These are phyloP conservation scores for Anisodus tanguticus DNA, from an alignment of 257 asterid genomes.

Conservation along the genomic window DNA sequence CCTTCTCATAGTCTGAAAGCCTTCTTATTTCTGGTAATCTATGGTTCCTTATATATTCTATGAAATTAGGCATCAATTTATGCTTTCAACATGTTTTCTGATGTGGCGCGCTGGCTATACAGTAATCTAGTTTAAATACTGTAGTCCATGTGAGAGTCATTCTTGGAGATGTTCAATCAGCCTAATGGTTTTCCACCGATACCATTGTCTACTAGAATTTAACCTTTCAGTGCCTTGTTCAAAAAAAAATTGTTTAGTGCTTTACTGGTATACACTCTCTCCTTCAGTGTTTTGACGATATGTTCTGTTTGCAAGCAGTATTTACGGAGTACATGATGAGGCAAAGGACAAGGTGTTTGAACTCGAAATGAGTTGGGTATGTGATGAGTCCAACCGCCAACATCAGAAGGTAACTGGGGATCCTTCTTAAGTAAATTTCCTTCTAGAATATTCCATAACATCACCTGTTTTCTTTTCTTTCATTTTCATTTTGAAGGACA, in stretches of 20 bases:
- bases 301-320: constrained; percentile 48
- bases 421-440: not conserved
- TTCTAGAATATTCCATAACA: not conserved
- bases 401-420: constrained; percentile 75
- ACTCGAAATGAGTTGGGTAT: constrained; percentile 95
- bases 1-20: not conserved
- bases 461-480: not conserved
- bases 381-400: constrained; percentile 92
- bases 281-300: not conserved
- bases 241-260: not conserved
- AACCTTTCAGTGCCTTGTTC: not conserved
- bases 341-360: constrained; percentile 98
- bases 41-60: not conserved
- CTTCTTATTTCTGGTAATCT: not conserved
- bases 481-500: not conserved
- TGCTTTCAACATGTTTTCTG: not conserved
- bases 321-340: constrained; percentile 93
- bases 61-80: not conserved
- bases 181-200: not conserved
- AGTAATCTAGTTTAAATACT: not conserved
- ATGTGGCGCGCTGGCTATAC: not conserved
- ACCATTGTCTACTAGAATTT: not conserved
- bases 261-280: not conserved
- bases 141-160: not conserved
- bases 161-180: not conserved